Evolutionary conservation across 352 stramenopile genomes (phyloP), one percentile per base, ranked within the genome.

Genomic region (Phytophthora citricola): DNA sequence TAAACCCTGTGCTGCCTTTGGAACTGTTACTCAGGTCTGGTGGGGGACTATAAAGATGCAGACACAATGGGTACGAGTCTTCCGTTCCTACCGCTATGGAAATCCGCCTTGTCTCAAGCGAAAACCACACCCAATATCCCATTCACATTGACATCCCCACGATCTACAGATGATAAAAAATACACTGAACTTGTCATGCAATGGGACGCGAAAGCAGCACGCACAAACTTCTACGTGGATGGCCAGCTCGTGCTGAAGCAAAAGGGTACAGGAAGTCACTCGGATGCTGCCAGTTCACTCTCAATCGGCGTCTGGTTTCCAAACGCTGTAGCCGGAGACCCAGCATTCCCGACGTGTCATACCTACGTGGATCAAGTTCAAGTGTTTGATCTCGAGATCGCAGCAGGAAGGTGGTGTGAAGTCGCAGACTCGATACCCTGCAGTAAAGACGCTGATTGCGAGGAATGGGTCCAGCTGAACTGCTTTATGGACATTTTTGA

Each of bases 401-500:
- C 84, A 1, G 80, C 78, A 11, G 74, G 75, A 0, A 78, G 81
- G 8, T 92, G 84, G 84, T 92, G 84, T 46, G 81, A 92, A 40
- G 78, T 73, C 38, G 79, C 60, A 4, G 45, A 67, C 15, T 15
- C 47, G 1, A 57, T 92, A 12, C 9, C 71, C 0, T 92, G 83
- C 44, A 38, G 15, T 8, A 55, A 32, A 9, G 67, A 88, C 43
- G 40, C 26, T 5, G 69, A 89, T 15, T 92, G 84, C 43, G n/a
- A 54, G 0, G 46, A 77, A 11, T 90, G 72, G 78, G 79, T 90
- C 0, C 47, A 32, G 6, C 15, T 50, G 1, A 75, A 85, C 51
- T 92, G 84, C 61, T 88, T 92, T 47, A 89, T 92, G 76, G 56
- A 58, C 5, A 77, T 91, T 27, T 75, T 84, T 63, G 81, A 89